phyloP scores from a whole-genome alignment of 306 rosid genomes.

The Trichosanthes cucumerina region DNA sequence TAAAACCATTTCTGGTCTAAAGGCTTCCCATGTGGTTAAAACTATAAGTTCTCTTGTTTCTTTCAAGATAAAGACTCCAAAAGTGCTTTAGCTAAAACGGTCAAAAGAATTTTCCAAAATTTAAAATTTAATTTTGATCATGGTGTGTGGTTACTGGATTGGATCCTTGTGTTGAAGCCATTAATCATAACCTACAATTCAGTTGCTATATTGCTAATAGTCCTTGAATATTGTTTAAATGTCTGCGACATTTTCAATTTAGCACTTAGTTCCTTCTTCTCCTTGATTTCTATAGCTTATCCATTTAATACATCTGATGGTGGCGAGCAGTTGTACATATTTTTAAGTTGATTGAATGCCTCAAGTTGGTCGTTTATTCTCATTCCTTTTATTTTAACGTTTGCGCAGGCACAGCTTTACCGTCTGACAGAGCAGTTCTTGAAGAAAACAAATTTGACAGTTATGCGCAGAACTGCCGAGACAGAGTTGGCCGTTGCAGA shows the following conservation, averaged over 20 bases:
- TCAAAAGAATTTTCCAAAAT: background rate
- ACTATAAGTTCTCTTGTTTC: background rate
- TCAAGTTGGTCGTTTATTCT: background rate
- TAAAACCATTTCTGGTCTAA: background rate
- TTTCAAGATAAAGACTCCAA: background rate
- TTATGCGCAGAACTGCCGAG: slow-evolving; percentile 65
- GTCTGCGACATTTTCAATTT: background rate
- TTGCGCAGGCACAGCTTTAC: slow-evolving; percentile 69
- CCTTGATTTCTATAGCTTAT: background rate
- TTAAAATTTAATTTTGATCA: background rate
- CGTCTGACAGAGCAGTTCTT: slow-evolving; percentile 77
- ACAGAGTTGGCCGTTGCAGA: slow-evolving; percentile 95
- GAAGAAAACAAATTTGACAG: slow-evolving; percentile 56
- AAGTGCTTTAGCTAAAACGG: background rate
- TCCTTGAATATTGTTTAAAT: background rate
- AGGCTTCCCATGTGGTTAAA: background rate
- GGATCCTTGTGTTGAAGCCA: background rate
- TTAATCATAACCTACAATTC: background rate
- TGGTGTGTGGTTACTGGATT: background rate
- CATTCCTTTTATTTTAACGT: background rate
- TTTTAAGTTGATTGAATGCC: background rate
- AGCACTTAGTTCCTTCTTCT: background rate
- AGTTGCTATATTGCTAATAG: background rate
- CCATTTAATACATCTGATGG: background rate
- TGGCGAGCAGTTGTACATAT: background rate